Conservation (phyloP, 2,329 filamentous ascomycete species). For the Aspergillus sp. region DNA sequence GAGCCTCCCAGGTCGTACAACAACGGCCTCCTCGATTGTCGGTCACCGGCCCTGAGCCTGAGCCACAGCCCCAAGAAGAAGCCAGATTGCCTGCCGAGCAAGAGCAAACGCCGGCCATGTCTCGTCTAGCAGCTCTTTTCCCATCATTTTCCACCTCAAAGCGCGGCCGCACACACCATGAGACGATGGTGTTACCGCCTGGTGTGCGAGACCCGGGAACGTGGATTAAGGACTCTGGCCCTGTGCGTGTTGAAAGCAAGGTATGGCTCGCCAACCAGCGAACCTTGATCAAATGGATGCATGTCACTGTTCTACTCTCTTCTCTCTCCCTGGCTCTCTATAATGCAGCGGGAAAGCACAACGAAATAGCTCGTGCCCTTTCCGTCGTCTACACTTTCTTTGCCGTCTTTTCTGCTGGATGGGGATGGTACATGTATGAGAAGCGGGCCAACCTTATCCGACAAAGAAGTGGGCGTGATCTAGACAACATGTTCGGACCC, state of each 20-base stretch:
- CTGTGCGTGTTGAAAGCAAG: constrained; percentile 90
- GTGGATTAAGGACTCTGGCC: constrained; percentile 93
- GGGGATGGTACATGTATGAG: constrained; percentile 84
- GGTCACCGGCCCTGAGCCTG: constrained; percentile 43
- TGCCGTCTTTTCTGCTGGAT: constrained; percentile 74
- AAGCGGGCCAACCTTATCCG: constrained; percentile 73
- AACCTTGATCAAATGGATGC: constrained; percentile 98
- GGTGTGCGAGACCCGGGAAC: constrained; percentile 79
- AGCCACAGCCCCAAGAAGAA: constrained; percentile 40
- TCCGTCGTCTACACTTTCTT: constrained; percentile 80
- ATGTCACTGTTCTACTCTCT: constrained; percentile 83
- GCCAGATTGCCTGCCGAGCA: constrained; percentile 20
- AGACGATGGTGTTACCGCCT: constrained; percentile 63
- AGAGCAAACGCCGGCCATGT: constrained; percentile 20
- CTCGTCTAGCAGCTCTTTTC: constrained; percentile 65
- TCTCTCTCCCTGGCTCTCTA: constrained; percentile 79
- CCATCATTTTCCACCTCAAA: constrained; percentile 78
- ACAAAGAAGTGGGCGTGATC: constrained; percentile 82
- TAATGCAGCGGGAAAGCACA: constrained; percentile 73
- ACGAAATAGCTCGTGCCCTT: constrained; percentile 69
- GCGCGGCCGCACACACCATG: constrained; percentile 56
- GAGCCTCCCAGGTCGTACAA: constrained; percentile 21
- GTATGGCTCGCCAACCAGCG: constrained; percentile 98
- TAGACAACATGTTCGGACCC: constrained; percentile 84
- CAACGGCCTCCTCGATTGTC: constrained; percentile 12